Conservation (phyloP, 495 filamentous ascomycete genomes). For the Lasiosphaeris hirsuta region DNA sequence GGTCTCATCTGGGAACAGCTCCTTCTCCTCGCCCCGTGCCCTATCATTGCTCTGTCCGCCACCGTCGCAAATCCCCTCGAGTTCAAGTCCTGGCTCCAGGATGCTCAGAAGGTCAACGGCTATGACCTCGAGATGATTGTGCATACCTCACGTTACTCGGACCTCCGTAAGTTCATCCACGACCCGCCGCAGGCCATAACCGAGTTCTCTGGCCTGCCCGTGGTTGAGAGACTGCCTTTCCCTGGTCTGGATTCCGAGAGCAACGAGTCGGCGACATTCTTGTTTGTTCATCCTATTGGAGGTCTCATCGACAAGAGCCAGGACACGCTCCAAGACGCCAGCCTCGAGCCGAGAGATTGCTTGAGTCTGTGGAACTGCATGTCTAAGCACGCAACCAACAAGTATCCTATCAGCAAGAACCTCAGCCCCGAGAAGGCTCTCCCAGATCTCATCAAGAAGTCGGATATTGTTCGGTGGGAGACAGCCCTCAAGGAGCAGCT, state of each 20-base stretch:
- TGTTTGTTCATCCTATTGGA: constrained; percentile 66
- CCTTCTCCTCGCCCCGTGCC: constrained; percentile 68
- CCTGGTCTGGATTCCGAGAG: constrained; percentile 47
- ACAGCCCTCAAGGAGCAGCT: constrained; percentile 56
- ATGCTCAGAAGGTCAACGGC: constrained; percentile 51
- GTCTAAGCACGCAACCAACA: constrained; percentile 45
- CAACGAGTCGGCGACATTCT: constrained; percentile 38
- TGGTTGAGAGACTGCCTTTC: constrained; percentile 26
- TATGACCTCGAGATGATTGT: constrained; percentile 61
- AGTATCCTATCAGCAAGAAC: constrained; percentile 42
- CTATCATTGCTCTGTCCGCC: constrained; percentile 75
- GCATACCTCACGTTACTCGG: constrained; percentile 66
- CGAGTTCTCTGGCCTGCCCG: constrained; percentile 52
- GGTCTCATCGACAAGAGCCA: constrained; percentile 60
- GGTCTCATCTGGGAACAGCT: constrained; percentile 81
- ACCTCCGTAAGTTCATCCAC: constrained; percentile 69
- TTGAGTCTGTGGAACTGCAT: constrained; percentile 60
- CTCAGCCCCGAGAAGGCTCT: constrained; percentile 48
- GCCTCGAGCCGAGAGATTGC: constrained; percentile 69
- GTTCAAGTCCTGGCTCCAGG: constrained; percentile 63
- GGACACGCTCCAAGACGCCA: constrained; percentile 53
- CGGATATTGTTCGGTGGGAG: constrained; percentile 65
- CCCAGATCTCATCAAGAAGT: constrained; percentile 49
- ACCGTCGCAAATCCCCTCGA: constrained; percentile 73
- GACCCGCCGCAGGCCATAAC: constrained; percentile 46